Evolutionary conservation across 2,329 filamentous ascomycete genomes (phyloP).

Genomic region (Chaetomiaceae sp.): DNA sequence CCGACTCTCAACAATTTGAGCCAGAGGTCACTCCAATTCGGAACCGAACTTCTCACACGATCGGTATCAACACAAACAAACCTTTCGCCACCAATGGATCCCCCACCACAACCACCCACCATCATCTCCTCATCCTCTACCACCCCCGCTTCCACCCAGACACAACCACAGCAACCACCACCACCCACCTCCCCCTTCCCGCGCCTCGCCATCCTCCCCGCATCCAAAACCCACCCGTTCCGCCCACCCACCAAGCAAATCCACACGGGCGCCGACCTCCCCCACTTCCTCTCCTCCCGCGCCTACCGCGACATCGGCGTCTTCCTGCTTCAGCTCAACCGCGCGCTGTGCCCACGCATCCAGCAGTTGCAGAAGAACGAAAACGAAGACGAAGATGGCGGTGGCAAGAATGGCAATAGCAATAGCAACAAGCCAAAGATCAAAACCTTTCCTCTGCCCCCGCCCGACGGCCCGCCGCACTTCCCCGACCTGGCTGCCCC

Average conservation of each 20-base stretch:
- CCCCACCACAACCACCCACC: slow-evolving; percentile 5
- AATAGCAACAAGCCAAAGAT: slow-evolving; percentile 7
- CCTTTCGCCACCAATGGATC: slow-evolving; percentile 4
- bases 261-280: slow-evolving; percentile 75
- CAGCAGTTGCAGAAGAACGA: slow-evolving; percentile 20
- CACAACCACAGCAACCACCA: not conserved
- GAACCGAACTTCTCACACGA: too few relatives aligned
- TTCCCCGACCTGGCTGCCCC: slow-evolving; percentile 36
- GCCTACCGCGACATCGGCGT: slow-evolving; percentile 83
- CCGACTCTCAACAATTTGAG: too few relatives aligned
- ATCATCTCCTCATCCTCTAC: slow-evolving; percentile 18
- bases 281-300: slow-evolving; percentile 68
- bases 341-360: slow-evolving; percentile 68
- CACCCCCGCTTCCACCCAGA: slow-evolving; percentile 22
- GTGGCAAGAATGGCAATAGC: too few relatives aligned
- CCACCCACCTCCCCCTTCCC: slow-evolving; percentile 23
- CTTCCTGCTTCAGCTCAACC: slow-evolving; percentile 87
- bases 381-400: not conserved
- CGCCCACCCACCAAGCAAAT: slow-evolving; percentile 70
- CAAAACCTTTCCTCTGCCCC: slow-evolving; percentile 45
- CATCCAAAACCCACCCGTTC: slow-evolving; percentile 50
- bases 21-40: too few relatives aligned
- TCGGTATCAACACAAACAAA: too few relatives aligned
- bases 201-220: slow-evolving; percentile 44
- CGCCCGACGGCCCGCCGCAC: too few relatives aligned